Evolutionary conservation across 345 rosid genomes (phyloP), one percentile per base, ranked within the genome.

Genomic region (Eucalyptus marginata): DNA sequence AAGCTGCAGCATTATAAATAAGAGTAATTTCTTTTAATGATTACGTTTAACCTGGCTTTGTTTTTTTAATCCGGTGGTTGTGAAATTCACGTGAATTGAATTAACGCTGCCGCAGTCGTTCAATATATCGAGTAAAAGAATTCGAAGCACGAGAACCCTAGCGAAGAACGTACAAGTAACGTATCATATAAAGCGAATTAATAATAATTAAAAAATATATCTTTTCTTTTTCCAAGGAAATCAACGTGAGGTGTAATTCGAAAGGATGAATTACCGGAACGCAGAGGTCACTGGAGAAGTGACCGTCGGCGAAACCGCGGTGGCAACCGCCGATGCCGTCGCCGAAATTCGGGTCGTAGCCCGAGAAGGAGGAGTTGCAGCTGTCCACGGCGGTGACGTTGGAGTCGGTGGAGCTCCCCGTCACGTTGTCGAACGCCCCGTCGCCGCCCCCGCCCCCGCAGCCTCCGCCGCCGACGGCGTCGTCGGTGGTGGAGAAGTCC

Each of bases 401-500:
- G 89, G 97, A 94, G 52, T 93, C 95, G 12, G 95, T 90, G 52
- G 95, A 92, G 91, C 92, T 89, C 44, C 87, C 87, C 29, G 87
- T 86, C 7, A 86, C 49, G 47, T 86, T 86, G 13, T 86, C 87
- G 49, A 86, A 52, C 49, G 66, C 59, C 47, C 66, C 68, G 66
- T 86, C 66, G 85, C 90, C 89, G 85, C 88, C 80, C 50, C 89
- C 95, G n/a, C 87, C 51, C 22, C 59, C 47, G 27, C 90, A 85
- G 13, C 36, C 91, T 36, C 93, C 96, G 40, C 90, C 92, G 24
- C 91, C 88, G 33, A 90, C 93, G 90, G 93, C 93, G 66, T 95
- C 97, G 24, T 95, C 97, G 27, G 87, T 88, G 90, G 96, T 94
- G 89, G 99, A 94, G 92, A 96, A 96, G 91, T 98, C 97, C 29